Base-by-base conservation (phyloP, 176 grass and related monocot species). In the Bothriochloa decipiens region DNA sequence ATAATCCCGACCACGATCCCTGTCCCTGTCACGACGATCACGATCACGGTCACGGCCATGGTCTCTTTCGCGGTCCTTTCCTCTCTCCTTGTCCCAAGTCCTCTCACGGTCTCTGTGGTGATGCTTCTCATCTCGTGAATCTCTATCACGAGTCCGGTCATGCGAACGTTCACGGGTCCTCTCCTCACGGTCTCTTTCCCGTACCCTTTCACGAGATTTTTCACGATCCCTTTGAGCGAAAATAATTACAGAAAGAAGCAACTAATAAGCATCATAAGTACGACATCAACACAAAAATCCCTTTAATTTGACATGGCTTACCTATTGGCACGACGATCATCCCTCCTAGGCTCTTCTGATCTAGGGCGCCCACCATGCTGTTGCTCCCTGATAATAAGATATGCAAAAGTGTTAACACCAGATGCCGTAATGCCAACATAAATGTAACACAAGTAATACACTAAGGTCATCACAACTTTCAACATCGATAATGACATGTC, bases 311-410 rank as follows among this genome's bases (percentile, higher is more conserved):
- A 46, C 3, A 60, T 84, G 35, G 55, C 46, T 28, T 84, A 91
- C 94, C 89, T 71, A 72, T 93, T 91, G 8, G 80, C 65, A 71
- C 80, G 88, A 22, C 43, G 86, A 61, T 97, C 89, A 81, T 93
- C 91, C 72, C 81, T 86, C 82, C 80, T 92, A 82, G 94, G 89
- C 76, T 97, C 94, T 88, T 97, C 91, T 40, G 94, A 97, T 76
- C 85, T 93, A 35, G 87, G 85, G 28, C 77, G 87, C 14, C 70
- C 89, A 72, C 40, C 17, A 25, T 87, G 89, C 22, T 82, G 94
- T 63, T 91, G 94, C 42, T 94, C 94, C 89, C 94, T 92, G 85
- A 35, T 81, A 23, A 82, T 3, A n/a, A 68, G 8, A 78, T 57
- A 49, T 36, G 57, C 58, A 7, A 1, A 53, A 7, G 72, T 74